Conservation (phyloP, 2,329 filamentous ascomycete genomes). For the Botrytis aclada region DNA sequence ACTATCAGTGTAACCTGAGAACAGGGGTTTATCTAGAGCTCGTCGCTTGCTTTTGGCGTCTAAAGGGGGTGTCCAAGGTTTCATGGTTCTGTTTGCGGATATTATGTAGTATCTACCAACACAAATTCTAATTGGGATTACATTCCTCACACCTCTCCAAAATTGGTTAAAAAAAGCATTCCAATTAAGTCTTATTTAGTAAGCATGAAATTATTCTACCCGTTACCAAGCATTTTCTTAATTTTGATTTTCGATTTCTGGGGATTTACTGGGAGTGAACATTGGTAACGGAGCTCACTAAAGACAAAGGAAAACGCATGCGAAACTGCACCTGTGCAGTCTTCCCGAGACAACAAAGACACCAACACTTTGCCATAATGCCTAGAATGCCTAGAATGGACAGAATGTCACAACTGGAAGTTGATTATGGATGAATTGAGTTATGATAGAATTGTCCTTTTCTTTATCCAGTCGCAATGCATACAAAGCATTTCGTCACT, state of each 20-base stretch:
- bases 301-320: slow-evolving; percentile 35
- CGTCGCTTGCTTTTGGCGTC: slow-evolving; percentile 22
- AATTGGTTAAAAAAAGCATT: slow-evolving; percentile 14
- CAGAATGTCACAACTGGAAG: slow-evolving; percentile 34
- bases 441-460: slow-evolving; percentile 37
- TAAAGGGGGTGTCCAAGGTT: slow-evolving; percentile 8
- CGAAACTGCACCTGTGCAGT: slow-evolving; percentile 30
- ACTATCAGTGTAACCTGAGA: neutral
- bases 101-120: slow-evolving; percentile 13
- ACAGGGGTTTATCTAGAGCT: slow-evolving; percentile 21
- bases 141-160: slow-evolving; percentile 8
- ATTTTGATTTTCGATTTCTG: slow-evolving; percentile 7
- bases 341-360: slow-evolving; percentile 40
- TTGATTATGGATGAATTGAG: slow-evolving; percentile 29
- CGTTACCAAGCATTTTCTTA: slow-evolving; percentile 16
- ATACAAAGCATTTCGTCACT: slow-evolving; percentile 35
- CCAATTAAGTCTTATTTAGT: slow-evolving; percentile 14
- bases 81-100: slow-evolving; percentile 21
- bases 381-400: slow-evolving; percentile 30
- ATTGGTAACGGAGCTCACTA: slow-evolving; percentile 24
- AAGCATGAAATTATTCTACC: slow-evolving; percentile 6
- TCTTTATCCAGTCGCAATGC: slow-evolving; percentile 33
- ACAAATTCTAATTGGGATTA: slow-evolving; percentile 15
- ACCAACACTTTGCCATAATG: slow-evolving; percentile 32
- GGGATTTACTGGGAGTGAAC: slow-evolving; percentile 16